Base-by-base conservation (phyloP, 1,284 basidiomycete species). In the Ganoderma sp. region DNA sequence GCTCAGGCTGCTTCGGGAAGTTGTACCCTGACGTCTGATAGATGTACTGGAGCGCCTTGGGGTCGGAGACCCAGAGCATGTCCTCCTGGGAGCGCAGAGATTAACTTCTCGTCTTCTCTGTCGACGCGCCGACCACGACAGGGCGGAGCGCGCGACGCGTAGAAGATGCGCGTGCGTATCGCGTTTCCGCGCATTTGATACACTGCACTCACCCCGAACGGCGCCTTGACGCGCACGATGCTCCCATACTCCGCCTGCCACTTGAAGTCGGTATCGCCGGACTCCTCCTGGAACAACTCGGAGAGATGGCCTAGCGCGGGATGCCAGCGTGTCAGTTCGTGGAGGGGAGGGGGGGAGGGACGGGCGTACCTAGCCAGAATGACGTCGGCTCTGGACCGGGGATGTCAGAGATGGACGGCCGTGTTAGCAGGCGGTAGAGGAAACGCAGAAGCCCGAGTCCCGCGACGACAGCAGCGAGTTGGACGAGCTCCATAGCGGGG, bases 261-360 rank as follows among this genome's bases (percentile, higher is more conserved):
- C 73, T 82, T 84, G 73, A 87, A 84, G 69, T 88, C 87, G 14
- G 82, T 82, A 19, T 80, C 80, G 3, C 82, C 86, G 10, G 81
- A 85, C 72, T 85, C 82, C 67, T 82, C 83, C 68, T 85, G 84
- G 72, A 84, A 84, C 39, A 86, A 76, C 71, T 87, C 83, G 32
- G 80, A 80, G 19, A 87, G 77, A 68, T 86, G 84, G 3, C 87
- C 86, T 87, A 66, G 34, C 50, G 32, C 32, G 45, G 25, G 28
- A n/a, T 37, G 68, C 56, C 43, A 54, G 58, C 42, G 15, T 39
- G 58, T 64, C 32, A 65, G 54, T 45, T 32, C 2, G n/a, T 8
- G 48, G 6, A 57, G 39, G 22, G 8, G 37, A 58, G 39, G 54
- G n/a, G 0, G 19, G 28, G 14, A 25, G 7, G 37, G 28, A 28